Conservation (phyloP, 129 eudicot species). For the Arctium lappa region DNA sequence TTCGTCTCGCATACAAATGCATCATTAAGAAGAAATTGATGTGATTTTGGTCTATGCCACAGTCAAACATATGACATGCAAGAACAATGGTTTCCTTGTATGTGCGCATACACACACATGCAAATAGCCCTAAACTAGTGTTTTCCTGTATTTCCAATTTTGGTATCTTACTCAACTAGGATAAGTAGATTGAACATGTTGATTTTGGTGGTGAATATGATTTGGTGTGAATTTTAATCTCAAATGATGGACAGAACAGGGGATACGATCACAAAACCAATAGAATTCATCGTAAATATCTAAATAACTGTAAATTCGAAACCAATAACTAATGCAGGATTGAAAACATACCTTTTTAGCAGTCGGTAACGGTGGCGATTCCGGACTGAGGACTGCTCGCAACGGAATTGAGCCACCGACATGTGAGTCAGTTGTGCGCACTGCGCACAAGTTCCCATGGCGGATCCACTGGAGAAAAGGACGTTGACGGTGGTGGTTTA, state of each 20-base stretch:
- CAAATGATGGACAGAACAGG: background rate
- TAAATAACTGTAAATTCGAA: background rate
- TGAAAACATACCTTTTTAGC: slow-evolving; percentile 53
- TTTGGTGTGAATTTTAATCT: background rate
- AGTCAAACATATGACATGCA: background rate
- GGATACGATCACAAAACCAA: background rate
- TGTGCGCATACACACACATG: background rate
- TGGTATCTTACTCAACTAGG: background rate
- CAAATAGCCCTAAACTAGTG: background rate
- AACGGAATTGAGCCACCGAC: slow-evolving; percentile 18
- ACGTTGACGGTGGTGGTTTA: slow-evolving; percentile 2
- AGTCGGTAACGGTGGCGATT: slow-evolving; percentile 48
- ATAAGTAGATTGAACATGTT: background rate
- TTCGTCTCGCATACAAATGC: background rate
- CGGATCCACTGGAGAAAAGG: background rate
- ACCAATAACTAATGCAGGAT: background rate
- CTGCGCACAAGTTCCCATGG: slow-evolving; percentile 19
- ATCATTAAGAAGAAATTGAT: background rate
- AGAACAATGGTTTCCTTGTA: no score
- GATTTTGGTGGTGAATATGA: background rate
- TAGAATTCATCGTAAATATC: background rate
- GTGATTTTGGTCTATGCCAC: background rate
- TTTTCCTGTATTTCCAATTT: background rate
- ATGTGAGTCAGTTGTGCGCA: background rate
- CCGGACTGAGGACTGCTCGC: slow-evolving; percentile 56